Evolutionary conservation across 2,329 filamentous ascomycete genomes (phyloP).

Genomic region (Venturia nashicola): DNA sequence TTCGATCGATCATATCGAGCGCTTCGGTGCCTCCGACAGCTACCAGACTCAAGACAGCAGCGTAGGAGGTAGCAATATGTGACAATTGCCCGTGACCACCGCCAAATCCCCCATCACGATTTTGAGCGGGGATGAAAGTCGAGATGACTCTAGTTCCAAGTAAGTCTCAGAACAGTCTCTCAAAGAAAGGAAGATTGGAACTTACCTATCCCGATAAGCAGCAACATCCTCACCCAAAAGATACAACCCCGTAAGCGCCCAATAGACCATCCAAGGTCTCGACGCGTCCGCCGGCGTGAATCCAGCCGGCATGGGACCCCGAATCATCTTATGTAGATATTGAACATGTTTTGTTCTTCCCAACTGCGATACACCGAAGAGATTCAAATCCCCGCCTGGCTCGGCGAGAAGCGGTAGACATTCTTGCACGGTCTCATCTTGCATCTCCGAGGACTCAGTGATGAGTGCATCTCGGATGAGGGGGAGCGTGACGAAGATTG

Average conservation of each 20-base stretch:
- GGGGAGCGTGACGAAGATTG: constrained; percentile 5
- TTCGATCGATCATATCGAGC: constrained; percentile 67
- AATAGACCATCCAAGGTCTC: constrained; percentile 90
- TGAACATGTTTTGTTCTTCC: constrained; percentile 47
- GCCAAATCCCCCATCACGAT: constrained; percentile 73
- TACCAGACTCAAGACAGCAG: constrained; percentile 63
- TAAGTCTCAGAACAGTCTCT: not conserved
- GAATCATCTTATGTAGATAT: constrained; percentile 46
- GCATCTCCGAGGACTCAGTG: constrained; percentile 56
- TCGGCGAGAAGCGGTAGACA: constrained; percentile 55
- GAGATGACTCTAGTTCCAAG: constrained; percentile 42
- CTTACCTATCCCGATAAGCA: constrained; percentile 50
- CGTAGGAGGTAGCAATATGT: constrained; percentile 84
- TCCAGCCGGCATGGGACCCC: constrained; percentile 47
- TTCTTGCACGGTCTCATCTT: constrained; percentile 55
- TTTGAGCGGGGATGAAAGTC: constrained; percentile 73
- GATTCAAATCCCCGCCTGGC: constrained; percentile 35
- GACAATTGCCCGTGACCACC: constrained; percentile 86
- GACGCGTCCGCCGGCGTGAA: constrained; percentile 74
- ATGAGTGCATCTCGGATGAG: constrained; percentile 6
- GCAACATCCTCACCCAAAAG: constrained; percentile 64
- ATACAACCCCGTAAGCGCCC: constrained; percentile 66
- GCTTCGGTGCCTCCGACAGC: constrained; percentile 65
- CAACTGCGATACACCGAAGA: constrained; percentile 62
- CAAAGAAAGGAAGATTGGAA: constrained; percentile 11